phyloP scores from a whole-genome alignment of 345 rosid species.

The Eucalyptus marginata region DNA sequence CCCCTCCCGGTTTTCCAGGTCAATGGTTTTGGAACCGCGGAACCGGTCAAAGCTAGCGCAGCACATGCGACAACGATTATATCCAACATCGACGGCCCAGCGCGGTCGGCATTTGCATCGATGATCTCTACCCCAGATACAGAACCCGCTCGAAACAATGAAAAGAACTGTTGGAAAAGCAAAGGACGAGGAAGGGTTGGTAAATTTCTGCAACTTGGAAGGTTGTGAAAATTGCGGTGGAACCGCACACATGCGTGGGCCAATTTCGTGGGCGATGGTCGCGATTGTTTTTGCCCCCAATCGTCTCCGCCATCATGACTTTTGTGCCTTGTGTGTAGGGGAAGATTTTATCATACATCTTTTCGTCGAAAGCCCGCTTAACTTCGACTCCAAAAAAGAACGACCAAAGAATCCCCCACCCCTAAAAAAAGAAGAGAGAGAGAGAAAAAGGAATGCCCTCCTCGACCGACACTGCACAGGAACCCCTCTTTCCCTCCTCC shows the following conservation, averaged over 20 bases:
- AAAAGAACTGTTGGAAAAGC: background rate
- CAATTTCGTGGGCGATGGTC: background rate
- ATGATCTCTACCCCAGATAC: background rate
- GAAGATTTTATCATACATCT: background rate
- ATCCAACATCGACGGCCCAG: background rate
- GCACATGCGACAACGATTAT: background rate
- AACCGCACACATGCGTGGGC: background rate
- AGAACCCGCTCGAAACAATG: background rate
- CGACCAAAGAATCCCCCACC: background rate
- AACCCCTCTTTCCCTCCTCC: background rate
- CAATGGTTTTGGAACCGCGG: background rate
- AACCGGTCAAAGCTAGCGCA: background rate
- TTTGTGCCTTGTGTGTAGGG: background rate
- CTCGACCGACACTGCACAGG: background rate
- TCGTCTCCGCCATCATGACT: background rate
- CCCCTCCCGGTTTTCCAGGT: background rate
- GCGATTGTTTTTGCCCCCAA: background rate
- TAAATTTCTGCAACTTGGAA: background rate
- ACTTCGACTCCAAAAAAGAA: background rate
- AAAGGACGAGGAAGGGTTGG: background rate
- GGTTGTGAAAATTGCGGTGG: background rate
- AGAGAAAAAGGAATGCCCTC: background rate
- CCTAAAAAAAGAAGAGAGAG: background rate
- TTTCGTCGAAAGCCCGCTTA: background rate
- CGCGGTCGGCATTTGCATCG: background rate